These are phyloP conservation scores for Selaginella moellendorffii DNA, from an alignment of 75 land plant genomes.

Conservation along the genomic window DNA sequence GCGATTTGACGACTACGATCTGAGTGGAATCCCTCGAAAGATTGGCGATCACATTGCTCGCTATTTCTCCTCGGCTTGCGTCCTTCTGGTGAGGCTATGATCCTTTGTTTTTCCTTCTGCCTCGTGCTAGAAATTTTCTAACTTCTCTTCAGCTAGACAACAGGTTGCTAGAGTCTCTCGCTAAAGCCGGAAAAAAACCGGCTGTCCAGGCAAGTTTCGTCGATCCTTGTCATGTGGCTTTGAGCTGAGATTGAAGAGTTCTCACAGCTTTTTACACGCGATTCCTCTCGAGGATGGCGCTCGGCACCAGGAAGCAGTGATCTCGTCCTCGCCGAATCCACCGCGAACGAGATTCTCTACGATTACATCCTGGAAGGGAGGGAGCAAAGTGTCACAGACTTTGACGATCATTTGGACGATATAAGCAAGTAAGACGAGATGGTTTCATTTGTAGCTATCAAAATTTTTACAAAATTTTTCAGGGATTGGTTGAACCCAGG, in stretches of 20 bases:
- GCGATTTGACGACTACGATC: constrained; percentile 58
- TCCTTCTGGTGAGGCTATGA: constrained; percentile 76
- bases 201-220: constrained; percentile 53
- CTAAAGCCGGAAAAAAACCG: constrained; percentile 39
- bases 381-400: constrained; percentile 56
- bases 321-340: constrained; percentile 40
- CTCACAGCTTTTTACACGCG: constrained; percentile 57
- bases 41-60: constrained; percentile 88
- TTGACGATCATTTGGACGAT: constrained; percentile 94
- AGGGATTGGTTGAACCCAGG: constrained; percentile 16
- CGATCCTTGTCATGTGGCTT: no score
- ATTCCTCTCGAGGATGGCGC: constrained; percentile 65
- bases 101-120: neutral
- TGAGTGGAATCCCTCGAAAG: constrained; percentile 51
- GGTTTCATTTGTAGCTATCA: neutral
- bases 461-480: neutral
- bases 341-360: constrained; percentile 50
- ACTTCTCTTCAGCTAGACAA: constrained; percentile 55
- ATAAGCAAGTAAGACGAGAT: constrained; percentile 53
- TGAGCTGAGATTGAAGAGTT: no score
- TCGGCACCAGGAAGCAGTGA: constrained; percentile 31
- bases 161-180: constrained; percentile 49
- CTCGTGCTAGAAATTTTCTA: neutral
- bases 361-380: constrained; percentile 65
- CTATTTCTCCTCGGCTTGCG: constrained; percentile 59